These are phyloP conservation scores for Clavariopsis aquatica DNA, from an alignment of 495 filamentous ascomycete genomes.

Conservation along the genomic window DNA sequence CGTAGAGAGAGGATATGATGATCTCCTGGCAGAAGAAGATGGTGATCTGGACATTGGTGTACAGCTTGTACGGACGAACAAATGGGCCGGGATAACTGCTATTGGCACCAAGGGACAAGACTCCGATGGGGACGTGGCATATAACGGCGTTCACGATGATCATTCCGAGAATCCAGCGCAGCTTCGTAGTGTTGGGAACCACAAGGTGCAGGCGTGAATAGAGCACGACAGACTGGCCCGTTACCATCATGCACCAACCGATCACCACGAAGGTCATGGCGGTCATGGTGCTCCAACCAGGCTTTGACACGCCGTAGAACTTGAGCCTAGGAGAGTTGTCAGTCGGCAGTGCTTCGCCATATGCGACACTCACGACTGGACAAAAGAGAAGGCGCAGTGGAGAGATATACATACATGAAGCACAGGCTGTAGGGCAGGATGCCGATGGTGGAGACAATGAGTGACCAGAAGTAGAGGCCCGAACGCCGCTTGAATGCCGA, in stretches of 20 bases:
- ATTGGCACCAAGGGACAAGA: conserved; percentile 2
- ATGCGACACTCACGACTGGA: too few relatives aligned
- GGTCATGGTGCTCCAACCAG: background rate
- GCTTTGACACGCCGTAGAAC: conserved; percentile 7
- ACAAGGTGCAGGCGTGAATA: conserved; percentile 35
- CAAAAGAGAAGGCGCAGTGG: too few relatives aligned
- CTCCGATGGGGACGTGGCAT: conserved; percentile 1
- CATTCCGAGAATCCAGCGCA: conserved; percentile 17
- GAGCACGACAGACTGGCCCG: conserved; percentile 33
- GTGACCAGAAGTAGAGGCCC: conserved; percentile 26
- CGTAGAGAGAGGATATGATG: conserved; percentile 17
- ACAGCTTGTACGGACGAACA: conserved; percentile 8
- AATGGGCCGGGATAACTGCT: conserved; percentile 1
- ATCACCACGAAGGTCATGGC: background rate
- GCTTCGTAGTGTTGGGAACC: background rate
- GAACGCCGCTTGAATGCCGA: conserved; percentile 10
- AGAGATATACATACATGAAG: conserved; percentile 5
- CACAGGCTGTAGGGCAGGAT: conserved; percentile 8
- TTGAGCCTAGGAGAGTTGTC: background rate
- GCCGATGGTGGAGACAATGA: conserved; percentile 18
- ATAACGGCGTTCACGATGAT: conserved; percentile 7
- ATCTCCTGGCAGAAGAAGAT: conserved; percentile 22
- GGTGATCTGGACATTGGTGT: conserved; percentile 11
- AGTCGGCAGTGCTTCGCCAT: too few relatives aligned
- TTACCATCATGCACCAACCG: conserved; percentile 23